Evolutionary conservation across 2,329 filamentous ascomycete species (phyloP), one percentile per base, ranked within the genome.

Genomic region (Aschersonia sp.): DNA sequence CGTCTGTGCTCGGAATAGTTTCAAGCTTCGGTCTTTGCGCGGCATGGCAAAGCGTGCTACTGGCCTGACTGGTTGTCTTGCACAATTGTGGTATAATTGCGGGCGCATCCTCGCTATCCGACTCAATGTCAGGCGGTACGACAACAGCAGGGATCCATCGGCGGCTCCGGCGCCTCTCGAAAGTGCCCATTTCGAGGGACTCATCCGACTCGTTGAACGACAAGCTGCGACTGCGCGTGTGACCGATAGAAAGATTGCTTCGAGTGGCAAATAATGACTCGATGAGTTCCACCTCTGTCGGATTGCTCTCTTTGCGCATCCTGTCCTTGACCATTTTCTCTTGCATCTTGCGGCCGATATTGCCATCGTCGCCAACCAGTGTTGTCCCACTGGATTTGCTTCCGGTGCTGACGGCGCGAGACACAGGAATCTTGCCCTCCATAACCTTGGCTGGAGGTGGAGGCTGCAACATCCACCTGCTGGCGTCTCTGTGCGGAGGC

Each of bases 391-490:
- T 77, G 29, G 69, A 64, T 44, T 69, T 69, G 56, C 73, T 78
- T 41, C 66, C 70, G 38, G 73, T 70, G 58, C 79, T 85, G 38
- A 70, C 70, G 53, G 77, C 82, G 47, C 81, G 70, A 56, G 74
- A 78, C 28, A 84, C 80, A 31, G 79, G 78, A 38, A 85, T 78
- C 61, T 89, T 92, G 54, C 89, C 89, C 53, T 84, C 85, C 89
- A 96, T 96, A 51, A 95, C 74, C 61, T 84, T 89, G 49, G 89
- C 88, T 35, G 83, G 78, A n/a, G 89, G 89, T 1, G 89, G 88
- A 2, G 89, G 89, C 59, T 94, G 87, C 46, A 94, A 70, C 89
- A 96, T 95, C 89, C 89, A 96, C 58, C 75, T 76, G 48, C 85
- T 83, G 51, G 85, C 87, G 48, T 80, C 79, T 58, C 71, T 79